Base-by-base conservation (phyloP, 2,329 filamentous ascomycete genomes). In the Huntiella abstrusa region DNA sequence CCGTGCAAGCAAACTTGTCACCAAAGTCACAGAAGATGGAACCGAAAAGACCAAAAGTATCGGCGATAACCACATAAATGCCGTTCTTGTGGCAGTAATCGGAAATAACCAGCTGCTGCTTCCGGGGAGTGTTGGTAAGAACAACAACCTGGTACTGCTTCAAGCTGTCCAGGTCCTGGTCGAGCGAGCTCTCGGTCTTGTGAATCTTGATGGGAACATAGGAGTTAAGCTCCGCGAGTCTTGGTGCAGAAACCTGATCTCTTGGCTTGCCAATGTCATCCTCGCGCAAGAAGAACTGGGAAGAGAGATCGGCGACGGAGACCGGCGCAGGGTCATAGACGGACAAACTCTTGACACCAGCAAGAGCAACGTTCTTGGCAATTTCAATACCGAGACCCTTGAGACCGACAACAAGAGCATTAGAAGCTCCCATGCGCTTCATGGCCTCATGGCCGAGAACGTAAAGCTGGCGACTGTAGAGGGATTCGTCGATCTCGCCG, bases 351-450 rank as follows among this genome's bases (percentile, higher is more conserved):
- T 98, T 98, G 65, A 98, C 91, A 61, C 91, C 91, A 55, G 91
- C 91, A 55, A 98, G 79, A 50, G 91, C 91, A 58, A 98, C 85
- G 58, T 98, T 98, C 73, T 98, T 98, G 58, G 91, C 88, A 56
- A 98, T 91, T 65, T 98, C 91, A 47, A 95, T 88, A 67, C 91
- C 91, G 36, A 98, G 74, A 44, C 91, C 91, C 62, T 91, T 88
- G 54, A 96, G 69, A 53, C 91, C 91, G 52, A 88, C 82, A 48
- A 98, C 72, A 45, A 98, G 81, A 50, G 98, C 75, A 59, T 96
- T 92, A 47, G 91, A 96, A 51, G 86, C 83, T 58, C 87, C 77
- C 91, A 98, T 98, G 58, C 91, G 86, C 72, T 93, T 96, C 91
- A 98, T 98, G 54, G 91, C 91, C 63, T 80, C 76, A 56, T 80